phyloP scores from a whole-genome alignment of 352 stramenopile genomes.

The Stramenopiles sp. region DNA sequence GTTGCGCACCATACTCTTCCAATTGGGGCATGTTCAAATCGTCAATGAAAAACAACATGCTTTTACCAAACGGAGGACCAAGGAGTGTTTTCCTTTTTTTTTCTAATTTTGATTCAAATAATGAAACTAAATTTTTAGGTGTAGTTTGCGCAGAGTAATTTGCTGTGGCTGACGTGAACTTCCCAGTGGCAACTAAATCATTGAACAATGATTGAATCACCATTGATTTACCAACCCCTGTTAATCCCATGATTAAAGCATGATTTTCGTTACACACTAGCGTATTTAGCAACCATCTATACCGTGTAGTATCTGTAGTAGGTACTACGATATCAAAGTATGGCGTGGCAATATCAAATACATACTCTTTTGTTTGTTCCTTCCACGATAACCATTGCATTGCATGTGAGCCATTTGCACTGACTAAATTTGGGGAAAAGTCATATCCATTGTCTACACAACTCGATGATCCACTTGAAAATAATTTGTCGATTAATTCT shows the following conservation, averaged over 20 bases:
- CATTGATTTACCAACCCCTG: slow-evolving; percentile 56
- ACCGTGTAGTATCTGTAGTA: slow-evolving; percentile 63
- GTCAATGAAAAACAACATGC: slow-evolving; percentile 56
- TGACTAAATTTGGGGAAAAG: slow-evolving; percentile 23
- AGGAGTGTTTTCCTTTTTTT: slow-evolving; percentile 67
- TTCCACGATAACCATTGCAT: not conserved
- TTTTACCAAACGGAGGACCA: slow-evolving; percentile 49
- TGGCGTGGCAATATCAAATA: slow-evolving; percentile 30
- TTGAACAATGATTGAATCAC: slow-evolving; percentile 52
- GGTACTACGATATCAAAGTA: slow-evolving; percentile 78
- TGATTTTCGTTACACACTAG: slow-evolving; percentile 34
- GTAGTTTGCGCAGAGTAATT: slow-evolving; percentile 63
- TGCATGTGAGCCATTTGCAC: not conserved
- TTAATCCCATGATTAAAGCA: slow-evolving; percentile 49
- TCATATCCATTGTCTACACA: slow-evolving; percentile 31
- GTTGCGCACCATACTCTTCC: slow-evolving; percentile 56
- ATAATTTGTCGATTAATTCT: slow-evolving; percentile 20
- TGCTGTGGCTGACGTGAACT: slow-evolving; percentile 46
- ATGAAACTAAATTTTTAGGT: slow-evolving; percentile 52
- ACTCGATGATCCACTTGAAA: slow-evolving; percentile 12
- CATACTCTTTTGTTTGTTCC: slow-evolving; percentile 39
- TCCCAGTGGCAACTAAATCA: slow-evolving; percentile 27
- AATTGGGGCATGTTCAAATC: slow-evolving; percentile 62
- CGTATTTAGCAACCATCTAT: slow-evolving; percentile 43
- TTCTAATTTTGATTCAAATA: slow-evolving; percentile 65